Evolutionary conservation across 345 rosid species (phyloP), one percentile per base, ranked within the genome.

Genomic region (Theobroma cacao): DNA sequence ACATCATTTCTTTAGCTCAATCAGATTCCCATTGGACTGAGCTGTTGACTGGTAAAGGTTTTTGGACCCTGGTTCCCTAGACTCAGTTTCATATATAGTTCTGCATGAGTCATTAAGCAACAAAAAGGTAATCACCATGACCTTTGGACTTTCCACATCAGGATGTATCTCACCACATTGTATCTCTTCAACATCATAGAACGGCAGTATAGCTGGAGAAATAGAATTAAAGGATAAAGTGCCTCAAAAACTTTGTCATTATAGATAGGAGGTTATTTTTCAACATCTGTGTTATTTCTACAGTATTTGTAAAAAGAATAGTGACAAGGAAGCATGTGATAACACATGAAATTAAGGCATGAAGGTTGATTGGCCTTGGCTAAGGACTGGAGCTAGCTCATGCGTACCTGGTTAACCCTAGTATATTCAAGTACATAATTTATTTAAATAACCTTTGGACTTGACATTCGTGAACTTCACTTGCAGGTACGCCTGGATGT

Each of bases 401-500:
- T 28, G 22, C 66, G 61, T 70, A 70, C 52, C 48, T 55, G 26
- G 53, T 56, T 68, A 13, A 69, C 36, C 78, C 56, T 66, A 77
- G 72, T 48, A 58, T 12, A 17, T 26, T 43, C 15, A 45, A 26
- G 41, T 70, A 48, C 36, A 33, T 33, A 3, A 34, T 33, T 72
- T 26, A 45, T 50, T 72, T 72, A 45, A 43, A 5, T 67, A 70
- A 43, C 70, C 24, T 76, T 65, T 67, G 76, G 75, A 81, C 53
- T 31, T 59, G 66, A 43, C 74, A 48, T 50, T 60, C 72, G 47
- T 53, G 14, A 77, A 78, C 81, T 81, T 78, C 53, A 64, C 68
- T 79, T 85, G 89, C 75, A 95, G 99, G 96, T 93, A 55, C 97
- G 99, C 76, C 79, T 95, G 82, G 99, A 95, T 84, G 84, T 80